Conservation (phyloP, 2,329 filamentous ascomycete genomes). For the Xylaria hypoxylon region DNA sequence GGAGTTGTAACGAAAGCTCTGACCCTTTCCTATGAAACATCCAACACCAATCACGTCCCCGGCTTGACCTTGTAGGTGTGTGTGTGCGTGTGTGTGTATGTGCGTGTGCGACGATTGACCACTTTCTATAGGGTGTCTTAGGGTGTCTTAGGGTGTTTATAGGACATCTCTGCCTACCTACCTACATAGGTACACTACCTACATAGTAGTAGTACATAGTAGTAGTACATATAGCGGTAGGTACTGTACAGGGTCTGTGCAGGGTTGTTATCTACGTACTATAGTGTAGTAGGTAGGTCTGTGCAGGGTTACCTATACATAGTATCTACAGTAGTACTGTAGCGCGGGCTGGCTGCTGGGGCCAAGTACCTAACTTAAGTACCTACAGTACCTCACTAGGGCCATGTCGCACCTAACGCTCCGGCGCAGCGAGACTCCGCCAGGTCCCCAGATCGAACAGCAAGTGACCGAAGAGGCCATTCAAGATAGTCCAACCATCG, state of each 20-base stretch:
- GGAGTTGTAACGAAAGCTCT: constrained; percentile 30
- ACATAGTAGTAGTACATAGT: neutral
- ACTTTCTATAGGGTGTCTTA: too few relatives aligned
- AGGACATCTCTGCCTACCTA: neutral
- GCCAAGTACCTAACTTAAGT: neutral
- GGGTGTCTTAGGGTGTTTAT: too few relatives aligned
- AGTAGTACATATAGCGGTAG: too few relatives aligned
- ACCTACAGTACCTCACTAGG: neutral
- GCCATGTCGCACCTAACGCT: constrained; percentile 64
- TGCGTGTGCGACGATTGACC: too few relatives aligned
- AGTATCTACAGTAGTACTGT: constrained; percentile 16
- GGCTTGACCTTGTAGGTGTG: too few relatives aligned
- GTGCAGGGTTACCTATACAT: too few relatives aligned
- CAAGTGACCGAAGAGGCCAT: constrained; percentile 41
- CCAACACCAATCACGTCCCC: constrained; percentile 30
- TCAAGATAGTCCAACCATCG: constrained; percentile 62
- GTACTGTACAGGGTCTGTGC: too few relatives aligned
- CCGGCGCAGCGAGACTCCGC: constrained; percentile 58
- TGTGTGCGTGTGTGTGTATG: too few relatives aligned
- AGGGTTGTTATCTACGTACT: too few relatives aligned
- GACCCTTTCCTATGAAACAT: constrained; percentile 34
- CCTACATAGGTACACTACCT: constrained; percentile 1
- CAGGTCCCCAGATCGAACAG: constrained; percentile 47
- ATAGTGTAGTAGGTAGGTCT: too few relatives aligned
- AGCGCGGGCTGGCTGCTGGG: constrained; percentile 1